Base-by-base conservation (phyloP, 2,329 filamentous ascomycete species). In the Dactylonectria estremocensis region DNA sequence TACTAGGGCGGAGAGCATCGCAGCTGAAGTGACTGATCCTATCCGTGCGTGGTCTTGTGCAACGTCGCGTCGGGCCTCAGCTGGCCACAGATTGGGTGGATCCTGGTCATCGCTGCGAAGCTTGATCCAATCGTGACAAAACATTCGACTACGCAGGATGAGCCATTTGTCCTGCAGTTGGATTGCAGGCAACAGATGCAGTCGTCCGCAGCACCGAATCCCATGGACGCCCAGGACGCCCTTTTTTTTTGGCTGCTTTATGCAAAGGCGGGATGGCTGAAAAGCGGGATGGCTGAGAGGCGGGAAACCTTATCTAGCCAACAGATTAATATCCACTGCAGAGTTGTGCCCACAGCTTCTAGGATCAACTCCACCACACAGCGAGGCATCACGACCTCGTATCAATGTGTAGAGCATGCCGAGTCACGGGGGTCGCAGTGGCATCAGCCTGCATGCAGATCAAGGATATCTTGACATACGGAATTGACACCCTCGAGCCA, bases 271-370 rank as follows among this genome's bases (percentile, higher is more conserved):
- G 35, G 50, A 57, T 35, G 53, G 55, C 31, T 61, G 63, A 61
- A 50, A 61, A 22, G 45, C 9, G 5, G 11, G 33, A 54, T 35
- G 53, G 55, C 31, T 61, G 63, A 61, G 56, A 61, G 33, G 45
- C 9, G 5, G 11, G 33, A 54, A 65, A 60, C 56, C 56, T 65
- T 61, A 65, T 65, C 63, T 56, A 57, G 35, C 63, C 63, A 66
- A 56, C 49, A 43, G 13, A 35, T 65, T 28, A 28, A 28, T 28
- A 18, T 35, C 50, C 33, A 31, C 49, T 53, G n/a, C 18, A 55
- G n/a, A 49, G 50, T 16, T 16, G 2, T 14, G 61, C 22, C 40
- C n/a, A 56, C 48, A 61, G 14, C 49, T 50, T 35, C 57, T 45
- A 56, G 52, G 50, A 43, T 50, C 35, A 59, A 33, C 45, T 9